phyloP scores from a whole-genome alignment of 345 rosid species.

The Ricinus communis region DNA sequence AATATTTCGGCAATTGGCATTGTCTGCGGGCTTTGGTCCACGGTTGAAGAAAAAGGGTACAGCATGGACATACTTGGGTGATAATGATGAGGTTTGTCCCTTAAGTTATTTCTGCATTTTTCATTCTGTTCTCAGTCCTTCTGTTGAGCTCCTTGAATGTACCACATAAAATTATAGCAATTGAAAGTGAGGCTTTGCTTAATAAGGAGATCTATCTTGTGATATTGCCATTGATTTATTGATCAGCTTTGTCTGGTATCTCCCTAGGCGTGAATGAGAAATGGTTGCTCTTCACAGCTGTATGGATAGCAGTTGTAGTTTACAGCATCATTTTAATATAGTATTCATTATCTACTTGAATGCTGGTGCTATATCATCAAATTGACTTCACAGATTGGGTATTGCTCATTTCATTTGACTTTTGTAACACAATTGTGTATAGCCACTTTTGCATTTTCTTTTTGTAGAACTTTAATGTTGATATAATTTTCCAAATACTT shows the following conservation, averaged over 20 bases:
- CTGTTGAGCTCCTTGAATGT: background rate
- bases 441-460: background rate
- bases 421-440: background rate
- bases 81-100: constrained; percentile 64
- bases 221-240: background rate
- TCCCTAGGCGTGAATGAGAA: background rate
- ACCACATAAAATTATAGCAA: background rate
- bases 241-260: background rate
- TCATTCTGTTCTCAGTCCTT: background rate
- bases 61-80: constrained; percentile 44
- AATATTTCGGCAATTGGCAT: constrained; percentile 82
- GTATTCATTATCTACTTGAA: background rate
- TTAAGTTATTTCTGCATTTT: background rate
- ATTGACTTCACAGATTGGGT: background rate
- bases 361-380: background rate
- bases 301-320: background rate
- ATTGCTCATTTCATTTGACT: background rate
- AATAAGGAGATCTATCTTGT: background rate
- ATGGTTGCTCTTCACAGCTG: background rate
- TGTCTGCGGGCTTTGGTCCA: constrained; percentile 92
- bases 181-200: constrained; percentile 1
- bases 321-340: background rate
- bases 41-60: constrained; percentile 58
- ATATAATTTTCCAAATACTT: background rate
- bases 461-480: background rate